Base-by-base conservation (phyloP, 1,284 basidiomycete species). In the Apiotrichum gracile region DNA sequence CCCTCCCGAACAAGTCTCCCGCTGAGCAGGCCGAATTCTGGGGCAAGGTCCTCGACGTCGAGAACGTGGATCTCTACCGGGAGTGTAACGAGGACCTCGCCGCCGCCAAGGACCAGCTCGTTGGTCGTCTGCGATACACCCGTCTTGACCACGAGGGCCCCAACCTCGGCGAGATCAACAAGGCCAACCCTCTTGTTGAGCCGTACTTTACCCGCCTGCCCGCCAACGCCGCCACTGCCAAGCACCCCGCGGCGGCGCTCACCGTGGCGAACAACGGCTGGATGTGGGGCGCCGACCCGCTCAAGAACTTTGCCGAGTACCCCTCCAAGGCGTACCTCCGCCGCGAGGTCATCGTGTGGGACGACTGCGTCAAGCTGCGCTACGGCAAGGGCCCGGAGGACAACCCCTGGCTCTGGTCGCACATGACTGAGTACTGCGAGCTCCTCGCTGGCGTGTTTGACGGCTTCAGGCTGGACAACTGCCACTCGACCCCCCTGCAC, bases 401-500 rank as follows among this genome's bases (percentile, higher is more conserved):
- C 62, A 97, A 93, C 70, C 91, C 92, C 1, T 97, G 90, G 87
- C 79, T 98, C 24, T 98, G 94, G 94, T 74, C 82, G 46, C 87
- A 92, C 75, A 97, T 98, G 85, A 86, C 82, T n/a, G 76, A 80
- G 49, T 97, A 97, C 63, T 88, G 91, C 54, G 82, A 81, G 49
- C 80, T 80, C 19, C 84, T 92, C 41, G 94, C 94, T 0, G 77
- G 76, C 38, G 82, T 83, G 10, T 98, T 97, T 69, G 86, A 96
- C 59, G 94, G 94, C 8, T 96, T 98, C 81, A 83, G 96, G 24
- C 87, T 98, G 65, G 94, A 98, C 76, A 98, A 98, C 72, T 96
- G 91, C 65, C 94, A 98, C 75, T 97, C 94, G 16, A 98, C 94
- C 0, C 96, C 94, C 7, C 77, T 97, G 43, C 85, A 91, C 61